phyloP scores from a whole-genome alignment of 768 basidiomycete species.

The Panellus pusillus region DNA sequence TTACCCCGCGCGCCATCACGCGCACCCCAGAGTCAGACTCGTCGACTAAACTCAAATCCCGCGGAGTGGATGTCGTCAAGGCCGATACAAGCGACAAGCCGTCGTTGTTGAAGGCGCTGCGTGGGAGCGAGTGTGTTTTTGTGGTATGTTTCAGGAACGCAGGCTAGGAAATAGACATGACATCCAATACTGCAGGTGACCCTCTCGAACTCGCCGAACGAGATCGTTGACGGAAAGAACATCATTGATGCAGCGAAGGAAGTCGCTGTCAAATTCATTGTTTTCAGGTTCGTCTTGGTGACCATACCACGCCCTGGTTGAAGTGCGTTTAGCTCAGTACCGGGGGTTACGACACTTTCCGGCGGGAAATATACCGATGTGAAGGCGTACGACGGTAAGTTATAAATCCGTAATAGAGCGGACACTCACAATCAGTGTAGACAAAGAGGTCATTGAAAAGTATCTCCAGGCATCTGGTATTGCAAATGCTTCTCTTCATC shows the following conservation, averaged over 20 bases:
- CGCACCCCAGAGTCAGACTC: not conserved
- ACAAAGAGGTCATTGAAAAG: not conserved
- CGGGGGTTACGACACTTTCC: too few species aligned
- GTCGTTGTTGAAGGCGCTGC: not conserved
- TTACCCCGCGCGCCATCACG: not conserved
- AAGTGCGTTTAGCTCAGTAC: too few species aligned
- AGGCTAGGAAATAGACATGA: too few species aligned
- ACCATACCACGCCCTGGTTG: too few species aligned
- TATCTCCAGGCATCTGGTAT: slow-evolving; percentile 2
- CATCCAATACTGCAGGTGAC: not conserved
- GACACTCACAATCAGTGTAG: not conserved
- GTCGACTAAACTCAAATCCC: not conserved
- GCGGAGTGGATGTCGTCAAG: not conserved
- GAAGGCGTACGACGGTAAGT: too few species aligned
- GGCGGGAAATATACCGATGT: too few species aligned
- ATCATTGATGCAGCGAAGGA: not conserved
- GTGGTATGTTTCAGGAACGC: not conserved
- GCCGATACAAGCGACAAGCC: not conserved
- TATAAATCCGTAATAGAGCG: too few species aligned
- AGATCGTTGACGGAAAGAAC: not conserved
- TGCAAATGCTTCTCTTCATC: not conserved
- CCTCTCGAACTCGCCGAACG: not conserved
- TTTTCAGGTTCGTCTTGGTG: not conserved
- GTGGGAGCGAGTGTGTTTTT: not conserved
- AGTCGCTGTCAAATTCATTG: not conserved